Conservation (phyloP, 2,329 filamentous ascomycete genomes). For the Neonectria faginata region DNA sequence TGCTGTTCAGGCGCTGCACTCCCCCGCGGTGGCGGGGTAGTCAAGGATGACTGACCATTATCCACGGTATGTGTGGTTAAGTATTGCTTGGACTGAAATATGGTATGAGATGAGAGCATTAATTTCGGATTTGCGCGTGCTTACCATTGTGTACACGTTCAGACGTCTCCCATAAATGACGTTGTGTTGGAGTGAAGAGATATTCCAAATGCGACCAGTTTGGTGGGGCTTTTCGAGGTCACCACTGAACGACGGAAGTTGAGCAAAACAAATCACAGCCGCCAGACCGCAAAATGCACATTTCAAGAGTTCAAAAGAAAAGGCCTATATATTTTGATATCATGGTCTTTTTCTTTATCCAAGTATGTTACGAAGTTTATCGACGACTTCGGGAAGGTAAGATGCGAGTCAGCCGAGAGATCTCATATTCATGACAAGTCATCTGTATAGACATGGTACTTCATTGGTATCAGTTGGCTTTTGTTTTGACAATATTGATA, state of each 20-base stretch:
- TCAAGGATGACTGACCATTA: conserved; percentile 69
- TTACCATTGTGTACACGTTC: conserved; percentile 44
- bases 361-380: neutral
- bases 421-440: neutral
- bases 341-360: neutral
- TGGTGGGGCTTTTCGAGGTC: conserved; percentile 27
- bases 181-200: conserved; percentile 45
- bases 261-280: conserved; percentile 3
- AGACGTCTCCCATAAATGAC: conserved; percentile 33
- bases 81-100: conserved; percentile 92
- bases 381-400: neutral
- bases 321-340: too few species aligned
- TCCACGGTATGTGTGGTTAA: conserved; percentile 92
- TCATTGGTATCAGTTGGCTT: conserved; percentile 18
- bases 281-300: neutral
- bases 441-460: conserved; percentile 7
- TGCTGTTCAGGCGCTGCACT: conserved; percentile 28
- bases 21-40: conserved; percentile 47
- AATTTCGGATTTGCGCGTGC: conserved; percentile 4
- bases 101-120: conserved; percentile 12
- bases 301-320: neutral
- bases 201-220: conserved; percentile 27
- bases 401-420: neutral
- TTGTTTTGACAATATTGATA: conserved; percentile 43
- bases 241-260: conserved; percentile 6